These are phyloP conservation scores for Haematococcus lacustris DNA, from an alignment of 139 green algal species.

Conservation along the genomic window DNA sequence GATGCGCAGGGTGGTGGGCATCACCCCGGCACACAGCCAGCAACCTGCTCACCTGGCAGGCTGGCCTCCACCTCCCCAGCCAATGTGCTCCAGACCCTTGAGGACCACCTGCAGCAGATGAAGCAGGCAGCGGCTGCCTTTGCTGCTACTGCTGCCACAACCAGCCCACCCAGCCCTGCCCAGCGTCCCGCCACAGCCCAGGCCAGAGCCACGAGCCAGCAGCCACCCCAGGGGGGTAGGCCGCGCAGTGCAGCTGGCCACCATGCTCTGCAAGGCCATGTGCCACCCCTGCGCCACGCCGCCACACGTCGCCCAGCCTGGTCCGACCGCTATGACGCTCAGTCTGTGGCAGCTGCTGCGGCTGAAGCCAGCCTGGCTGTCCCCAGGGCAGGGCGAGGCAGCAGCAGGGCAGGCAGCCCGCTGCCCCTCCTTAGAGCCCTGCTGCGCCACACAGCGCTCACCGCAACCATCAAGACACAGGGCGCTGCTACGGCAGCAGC, in stretches of 20 bases:
- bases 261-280: too few relatives aligned
- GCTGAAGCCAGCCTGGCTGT: not conserved
- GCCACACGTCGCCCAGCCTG: not conserved
- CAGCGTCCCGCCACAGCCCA: too few relatives aligned
- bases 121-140: too few relatives aligned
- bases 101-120: too few relatives aligned
- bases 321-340: not conserved
- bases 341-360: not conserved
- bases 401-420: not conserved
- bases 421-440: conserved; percentile 1
- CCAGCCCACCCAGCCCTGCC: too few relatives aligned
- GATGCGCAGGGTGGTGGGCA: not conserved
- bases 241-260: too few relatives aligned
- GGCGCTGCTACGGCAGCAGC: not conserved
- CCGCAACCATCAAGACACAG: not conserved
- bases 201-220: too few relatives aligned
- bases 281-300: not conserved
- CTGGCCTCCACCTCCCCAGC: too few relatives aligned
- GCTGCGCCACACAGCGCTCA: conserved; percentile 1
- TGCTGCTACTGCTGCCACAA: too few relatives aligned
- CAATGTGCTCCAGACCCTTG: too few relatives aligned
- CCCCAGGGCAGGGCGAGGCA: not conserved
- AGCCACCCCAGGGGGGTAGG: too few relatives aligned
- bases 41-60: not conserved
- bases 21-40: not conserved